Base-by-base conservation (phyloP, 2,329 filamentous ascomycete genomes). In the Colletotrichum spaethianum region DNA sequence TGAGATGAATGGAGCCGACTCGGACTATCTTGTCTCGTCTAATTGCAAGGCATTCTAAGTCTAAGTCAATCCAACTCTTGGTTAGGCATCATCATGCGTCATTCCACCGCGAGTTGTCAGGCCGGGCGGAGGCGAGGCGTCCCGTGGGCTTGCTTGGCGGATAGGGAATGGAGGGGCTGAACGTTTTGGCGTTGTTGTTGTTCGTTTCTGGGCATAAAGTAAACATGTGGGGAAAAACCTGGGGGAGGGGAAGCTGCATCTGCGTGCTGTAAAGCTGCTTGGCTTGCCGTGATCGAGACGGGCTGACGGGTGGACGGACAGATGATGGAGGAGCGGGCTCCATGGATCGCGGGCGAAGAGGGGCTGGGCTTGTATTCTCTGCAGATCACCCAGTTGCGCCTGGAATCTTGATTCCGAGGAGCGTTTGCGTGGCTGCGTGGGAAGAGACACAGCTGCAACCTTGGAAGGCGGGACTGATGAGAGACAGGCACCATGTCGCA, bases 81-180 rank as follows among this genome's bases (percentile, higher is more conserved):
- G 33, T 52, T 59, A 38, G 52, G 59, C 52, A 63, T 63, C 60
- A 40, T 26, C 36, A 16, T 72, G 69, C 69, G 69, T 72, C 69
- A 72, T 69, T 50, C 53, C 44, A 48, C 69, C 31, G 67, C 38
- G 44, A 48, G 59, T 12, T 69, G 69, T 69, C 52, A 72, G 69
- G 60, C 69, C 69, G 69, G 65, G 69, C 69, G 65, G 64, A 63
- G 23, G 59, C 59, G 31, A 69, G 59, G 65, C 65, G 65, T 63
- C 36, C 59, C 59, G 65, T 53, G 28, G 65, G 18, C 46, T 53
- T 52, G 44, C 69, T 72, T 72, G 69, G 69, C 69, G n/a, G 33
- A 36, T 36, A n/a, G 8, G 11, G 26, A 40, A 52, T 4, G 23
- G 48, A 31, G 36, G 26, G 36, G 23, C 6, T 40, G 44, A n/a